phyloP scores from a whole-genome alignment of 164 flowering plant genomes.

The Aristolochia californica region DNA sequence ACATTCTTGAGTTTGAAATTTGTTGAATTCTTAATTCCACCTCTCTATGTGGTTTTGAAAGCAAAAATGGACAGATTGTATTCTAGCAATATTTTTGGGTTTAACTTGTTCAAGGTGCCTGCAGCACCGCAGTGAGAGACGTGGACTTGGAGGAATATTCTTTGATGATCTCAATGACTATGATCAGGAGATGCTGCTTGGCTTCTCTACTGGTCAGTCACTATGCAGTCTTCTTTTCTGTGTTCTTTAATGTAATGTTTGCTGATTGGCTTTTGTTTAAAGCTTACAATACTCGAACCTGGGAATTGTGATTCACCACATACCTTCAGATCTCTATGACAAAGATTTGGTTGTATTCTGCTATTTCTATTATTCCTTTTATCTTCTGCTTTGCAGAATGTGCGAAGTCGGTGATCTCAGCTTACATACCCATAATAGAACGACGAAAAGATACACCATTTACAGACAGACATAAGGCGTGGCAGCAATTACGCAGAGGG shows the following conservation, averaged over 20 bases:
- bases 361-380: not conserved
- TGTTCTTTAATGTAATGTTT: not conserved
- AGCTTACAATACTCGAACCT: not conserved
- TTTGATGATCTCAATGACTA: constrained; percentile 92
- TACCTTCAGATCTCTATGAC: not conserved
- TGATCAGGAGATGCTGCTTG: constrained; percentile 96
- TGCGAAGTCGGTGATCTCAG: constrained; percentile 82
- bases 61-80: too few species aligned
- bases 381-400: constrained; percentile 51
- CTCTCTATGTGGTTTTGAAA: too few species aligned
- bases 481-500: constrained; percentile 95
- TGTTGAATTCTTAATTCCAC: too few species aligned
- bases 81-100: not conserved
- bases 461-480: constrained; percentile 56
- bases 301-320: not conserved
- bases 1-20: too few species aligned
- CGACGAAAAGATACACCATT: constrained; percentile 69
- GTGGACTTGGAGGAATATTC: constrained; percentile 97
- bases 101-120: constrained; percentile 9
- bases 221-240: not conserved
- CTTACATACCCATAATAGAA: constrained; percentile 82
- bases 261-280: not conserved
- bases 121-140: constrained; percentile 92
- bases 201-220: constrained; percentile 51
- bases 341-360: not conserved